These are phyloP conservation scores for Arachis monticola DNA, from an alignment of 331 rosid genomes.

Conservation along the genomic window DNA sequence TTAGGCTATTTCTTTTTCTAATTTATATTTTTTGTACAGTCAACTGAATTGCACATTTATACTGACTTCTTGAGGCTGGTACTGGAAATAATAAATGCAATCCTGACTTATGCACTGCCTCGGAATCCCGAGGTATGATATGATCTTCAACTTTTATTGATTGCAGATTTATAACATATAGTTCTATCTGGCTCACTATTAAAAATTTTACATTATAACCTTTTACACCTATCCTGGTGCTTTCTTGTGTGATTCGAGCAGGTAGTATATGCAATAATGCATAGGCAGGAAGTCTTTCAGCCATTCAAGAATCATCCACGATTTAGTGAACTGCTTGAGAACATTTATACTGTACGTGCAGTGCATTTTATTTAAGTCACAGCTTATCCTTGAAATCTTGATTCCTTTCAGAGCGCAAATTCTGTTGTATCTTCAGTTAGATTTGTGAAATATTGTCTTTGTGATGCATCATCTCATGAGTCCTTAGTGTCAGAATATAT, in stretches of 20 bases:
- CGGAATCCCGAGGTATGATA: conserved; percentile 95
- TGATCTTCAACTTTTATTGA: conserved; percentile 22
- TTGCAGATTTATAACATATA: conserved; percentile 23
- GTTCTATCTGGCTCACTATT: conserved; percentile 25
- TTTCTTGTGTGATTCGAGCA: conserved; percentile 47
- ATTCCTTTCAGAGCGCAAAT: conserved; percentile 21
- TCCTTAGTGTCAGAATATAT: conserved; percentile 29
- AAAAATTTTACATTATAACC: conserved; percentile 19
- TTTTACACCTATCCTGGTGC: conserved; percentile 21
- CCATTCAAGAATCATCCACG: conserved; percentile 97
- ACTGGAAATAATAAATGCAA: conserved; percentile 95
- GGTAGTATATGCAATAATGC: conserved; percentile 96
- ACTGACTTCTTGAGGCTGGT: conserved; percentile 99
- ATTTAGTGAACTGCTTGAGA: conserved; percentile 91
- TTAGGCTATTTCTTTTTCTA: conserved; percentile 36
- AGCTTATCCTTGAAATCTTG: conserved; percentile 31
- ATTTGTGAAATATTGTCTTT: conserved; percentile 5
- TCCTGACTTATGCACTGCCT: conserved; percentile 93
- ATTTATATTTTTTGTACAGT: conserved; percentile 63
- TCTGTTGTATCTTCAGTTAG: conserved; percentile 18
- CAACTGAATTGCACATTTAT: conserved; percentile 92
- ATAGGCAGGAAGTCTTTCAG: conserved; percentile 97
- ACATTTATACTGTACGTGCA: conserved; percentile 79
- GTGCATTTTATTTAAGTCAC: conserved; percentile 5
- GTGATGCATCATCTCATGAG: not conserved